These are phyloP conservation scores for Cyclostephanos tholiformis DNA, from an alignment of 108 stramenopile species.

Conservation along the genomic window DNA sequence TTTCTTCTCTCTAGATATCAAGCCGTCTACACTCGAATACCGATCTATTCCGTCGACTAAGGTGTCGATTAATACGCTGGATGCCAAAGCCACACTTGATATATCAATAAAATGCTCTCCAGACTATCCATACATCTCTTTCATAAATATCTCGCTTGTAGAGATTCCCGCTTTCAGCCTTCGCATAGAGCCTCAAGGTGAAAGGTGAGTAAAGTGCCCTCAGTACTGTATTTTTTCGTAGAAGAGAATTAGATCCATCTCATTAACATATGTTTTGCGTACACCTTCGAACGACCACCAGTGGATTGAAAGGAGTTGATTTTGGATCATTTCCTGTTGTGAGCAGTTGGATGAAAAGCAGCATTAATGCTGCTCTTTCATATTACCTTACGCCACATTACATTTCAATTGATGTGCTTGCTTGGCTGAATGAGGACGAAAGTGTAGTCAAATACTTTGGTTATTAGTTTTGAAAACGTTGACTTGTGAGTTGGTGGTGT, in stretches of 20 bases:
- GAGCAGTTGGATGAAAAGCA: slow-evolving; percentile 48
- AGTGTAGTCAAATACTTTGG: slow-evolving; percentile 20
- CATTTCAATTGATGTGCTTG: slow-evolving; percentile 42
- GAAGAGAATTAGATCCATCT: neutral
- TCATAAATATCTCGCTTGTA: slow-evolving; percentile 35
- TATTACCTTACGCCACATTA: slow-evolving; percentile 43
- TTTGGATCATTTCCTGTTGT: slow-evolving; percentile 51
- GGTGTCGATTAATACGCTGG: slow-evolving; percentile 43
- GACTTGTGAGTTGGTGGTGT: too few species aligned
- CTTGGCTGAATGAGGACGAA: slow-evolving; percentile 32
- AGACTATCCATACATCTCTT: slow-evolving; percentile 46
- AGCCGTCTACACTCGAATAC: slow-evolving; percentile 50
- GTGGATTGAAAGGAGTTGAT: slow-evolving; percentile 54
- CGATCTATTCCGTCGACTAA: slow-evolving; percentile 42
- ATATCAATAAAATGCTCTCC: slow-evolving; percentile 34
- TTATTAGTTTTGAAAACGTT: neutral
- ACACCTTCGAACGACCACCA: slow-evolving; percentile 1
- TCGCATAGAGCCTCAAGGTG: slow-evolving; percentile 40
- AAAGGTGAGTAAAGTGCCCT: slow-evolving; percentile 26
- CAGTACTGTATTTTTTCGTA: neutral
- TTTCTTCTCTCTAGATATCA: slow-evolving; percentile 25
- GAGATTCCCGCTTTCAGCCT: slow-evolving; percentile 44
- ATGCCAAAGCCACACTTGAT: slow-evolving; percentile 27
- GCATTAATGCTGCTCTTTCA: slow-evolving; percentile 21
- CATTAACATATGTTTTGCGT: neutral